These are phyloP conservation scores for Physaria fendleri DNA, from an alignment of 345 rosid genomes.

Conservation along the genomic window DNA sequence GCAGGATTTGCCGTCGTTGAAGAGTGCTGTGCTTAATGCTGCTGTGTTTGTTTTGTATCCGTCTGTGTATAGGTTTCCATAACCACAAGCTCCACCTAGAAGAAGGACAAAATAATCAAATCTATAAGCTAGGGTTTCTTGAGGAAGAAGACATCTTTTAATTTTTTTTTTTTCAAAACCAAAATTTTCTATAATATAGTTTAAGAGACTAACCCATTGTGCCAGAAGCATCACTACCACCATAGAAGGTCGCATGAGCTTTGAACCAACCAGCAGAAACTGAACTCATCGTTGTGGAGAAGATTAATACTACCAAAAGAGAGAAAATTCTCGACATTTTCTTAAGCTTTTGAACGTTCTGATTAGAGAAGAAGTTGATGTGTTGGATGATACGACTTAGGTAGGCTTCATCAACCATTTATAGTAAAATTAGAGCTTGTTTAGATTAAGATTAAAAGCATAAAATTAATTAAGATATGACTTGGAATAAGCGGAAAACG, in stretches of 20 bases:
- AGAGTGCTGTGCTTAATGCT: slow-evolving; percentile 62
- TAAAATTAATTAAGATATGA: slow-evolving; percentile 8
- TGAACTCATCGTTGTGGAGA: slow-evolving; percentile 11
- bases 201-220: slow-evolving; percentile 42
- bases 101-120: neutral
- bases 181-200: neutral
- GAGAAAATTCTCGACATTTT: slow-evolving; percentile 28
- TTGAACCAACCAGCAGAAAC: slow-evolving; percentile 44
- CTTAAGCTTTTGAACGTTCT: neutral
- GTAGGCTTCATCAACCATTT: slow-evolving; percentile 27
- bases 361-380: neutral
- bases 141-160: neutral
- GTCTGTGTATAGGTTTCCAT: slow-evolving; percentile 49
- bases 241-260: slow-evolving; percentile 64
- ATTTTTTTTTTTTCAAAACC: neutral
- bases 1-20: slow-evolving; percentile 62
- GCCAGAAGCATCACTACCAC: slow-evolving; percentile 57
- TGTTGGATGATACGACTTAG: slow-evolving; percentile 17
- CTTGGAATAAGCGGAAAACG: slow-evolving; percentile 17
- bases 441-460: neutral
- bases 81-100: slow-evolving; percentile 82
- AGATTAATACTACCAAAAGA: slow-evolving; percentile 14
- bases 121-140: slow-evolving; percentile 5
- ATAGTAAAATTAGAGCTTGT: slow-evolving; percentile 22
- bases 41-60: slow-evolving; percentile 63